Evolutionary conservation across 768 basidiomycete genomes (phyloP).

Genomic region (Mycena sanguinolenta): DNA sequence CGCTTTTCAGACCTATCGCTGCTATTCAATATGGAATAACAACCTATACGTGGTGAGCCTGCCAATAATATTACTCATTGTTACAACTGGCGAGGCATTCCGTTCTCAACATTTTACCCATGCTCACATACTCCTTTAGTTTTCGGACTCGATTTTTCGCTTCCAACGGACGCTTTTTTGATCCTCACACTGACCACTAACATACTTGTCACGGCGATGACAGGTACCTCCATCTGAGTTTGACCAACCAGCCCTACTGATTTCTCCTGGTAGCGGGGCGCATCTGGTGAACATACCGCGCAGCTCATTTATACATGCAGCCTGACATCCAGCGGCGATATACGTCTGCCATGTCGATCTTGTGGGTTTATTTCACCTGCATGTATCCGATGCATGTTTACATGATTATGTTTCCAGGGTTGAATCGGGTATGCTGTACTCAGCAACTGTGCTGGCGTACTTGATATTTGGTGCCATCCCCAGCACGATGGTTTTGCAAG

Average conservation of each 20-base stretch:
- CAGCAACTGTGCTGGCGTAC: slow-evolving; percentile 44
- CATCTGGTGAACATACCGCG: slow-evolving; percentile 48
- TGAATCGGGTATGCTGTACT: too few species aligned
- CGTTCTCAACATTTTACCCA: neutral
- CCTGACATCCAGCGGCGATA: slow-evolving; percentile 42
- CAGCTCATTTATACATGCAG: slow-evolving; percentile 40
- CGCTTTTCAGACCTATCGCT: slow-evolving; percentile 48
- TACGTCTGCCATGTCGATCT: slow-evolving; percentile 46
- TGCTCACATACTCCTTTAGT: neutral
- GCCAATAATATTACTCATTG: slow-evolving; percentile 43
- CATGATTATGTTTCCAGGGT: slow-evolving; percentile 37
- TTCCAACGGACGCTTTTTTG: slow-evolving; percentile 44
- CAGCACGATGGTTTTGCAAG: neutral
- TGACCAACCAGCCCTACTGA: neutral
- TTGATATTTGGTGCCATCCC: slow-evolving; percentile 25
- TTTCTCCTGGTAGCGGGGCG: slow-evolving; percentile 41
- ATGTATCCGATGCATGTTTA: neutral
- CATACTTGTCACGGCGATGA: slow-evolving; percentile 45
- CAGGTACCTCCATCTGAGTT: slow-evolving; percentile 35
- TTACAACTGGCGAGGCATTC: slow-evolving; percentile 40
- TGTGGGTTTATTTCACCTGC: slow-evolving; percentile 37
- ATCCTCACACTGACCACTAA: slow-evolving; percentile 46
- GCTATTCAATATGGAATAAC: too few species aligned
- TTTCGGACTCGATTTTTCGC: slow-evolving; percentile 43
- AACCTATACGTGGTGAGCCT: too few species aligned